These are phyloP conservation scores for Saxispiralis lemnorum DNA, from an alignment of 495 filamentous ascomycete genomes.

Conservation along the genomic window DNA sequence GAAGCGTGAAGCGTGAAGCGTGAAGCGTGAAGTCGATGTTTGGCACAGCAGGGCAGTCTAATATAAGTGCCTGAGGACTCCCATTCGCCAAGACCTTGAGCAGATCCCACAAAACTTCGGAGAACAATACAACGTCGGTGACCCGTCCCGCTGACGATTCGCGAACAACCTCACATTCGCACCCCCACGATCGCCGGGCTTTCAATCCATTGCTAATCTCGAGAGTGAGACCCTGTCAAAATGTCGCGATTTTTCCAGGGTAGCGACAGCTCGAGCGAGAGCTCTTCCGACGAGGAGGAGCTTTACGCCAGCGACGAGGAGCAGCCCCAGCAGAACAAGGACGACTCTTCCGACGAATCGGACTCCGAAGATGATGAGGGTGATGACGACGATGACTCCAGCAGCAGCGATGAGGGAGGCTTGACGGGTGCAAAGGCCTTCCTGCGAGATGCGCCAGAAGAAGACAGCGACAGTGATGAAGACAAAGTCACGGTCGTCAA, in stretches of 20 bases:
- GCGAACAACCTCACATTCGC: background rate
- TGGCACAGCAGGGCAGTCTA: background rate
- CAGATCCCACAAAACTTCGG: background rate
- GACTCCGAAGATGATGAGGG: conserved; percentile 26
- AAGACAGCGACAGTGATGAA: conserved; percentile 51
- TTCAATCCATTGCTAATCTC: no score
- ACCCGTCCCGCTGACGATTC: background rate
- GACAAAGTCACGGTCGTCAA: conserved; percentile 69
- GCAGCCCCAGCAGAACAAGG: conserved; percentile 34
- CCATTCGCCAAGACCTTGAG: background rate
- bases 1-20: no score
- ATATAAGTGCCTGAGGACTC: background rate
- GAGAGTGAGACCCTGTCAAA: conserved; percentile 16
- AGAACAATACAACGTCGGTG: background rate
- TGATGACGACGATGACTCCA: conserved; percentile 23
- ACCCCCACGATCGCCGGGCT: background rate
- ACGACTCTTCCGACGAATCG: conserved; percentile 31
- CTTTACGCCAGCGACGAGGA: conserved; percentile 65
- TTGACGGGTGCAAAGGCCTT: conserved; percentile 57
- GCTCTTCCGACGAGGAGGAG: conserved; percentile 81
- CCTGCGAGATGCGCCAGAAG: conserved; percentile 45
- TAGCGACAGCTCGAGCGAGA: conserved; percentile 71
- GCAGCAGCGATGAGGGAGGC: conserved; percentile 47
- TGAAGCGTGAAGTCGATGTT: background rate
- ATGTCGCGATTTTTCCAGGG: conserved; percentile 97